Evolutionary conservation across 192 early-diverging fungal species (phyloP), one percentile per base, ranked within the genome.

Genomic region (Backusella mclennaniae): DNA sequence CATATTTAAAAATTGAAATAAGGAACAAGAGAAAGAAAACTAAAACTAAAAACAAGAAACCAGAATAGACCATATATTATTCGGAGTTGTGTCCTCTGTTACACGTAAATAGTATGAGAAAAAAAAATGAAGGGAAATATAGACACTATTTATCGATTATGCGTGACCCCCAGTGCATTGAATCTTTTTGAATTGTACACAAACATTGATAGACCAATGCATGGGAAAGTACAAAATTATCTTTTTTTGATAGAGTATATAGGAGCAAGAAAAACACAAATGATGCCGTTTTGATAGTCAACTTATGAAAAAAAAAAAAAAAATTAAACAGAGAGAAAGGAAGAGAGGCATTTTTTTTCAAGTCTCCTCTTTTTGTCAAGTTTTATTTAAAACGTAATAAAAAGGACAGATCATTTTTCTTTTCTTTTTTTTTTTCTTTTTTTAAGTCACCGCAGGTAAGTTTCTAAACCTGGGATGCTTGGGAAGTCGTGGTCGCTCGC

Each of bases 1-100:
- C 56, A 59, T 59, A 59, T 59, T 59, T 59, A 59, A 59, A 59
- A 59, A 59, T 26, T 26, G 56, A 14, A 26, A 59, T 59, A 59
- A 59, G 56, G 56, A 59, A 59, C 56, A 59, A 59, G 1, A 59
- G 9, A 59, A 29, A 59, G 1, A 59, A 11, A 59, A 26, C 12
- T 4, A 29, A 59, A 11, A 26, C 4, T 2, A 26, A 59, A 59
- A 12, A 59, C 11, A 59, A 26, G 8, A 26, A 59, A 6, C 53
- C 6, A 26, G 0, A 11, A 26, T n/a, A 49, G 46, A 49, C 46
- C 17, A n/a, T 49, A 49, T 49, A 49, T 49, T 59, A 59, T 59
- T 59, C 53, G 53, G 53, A 59, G 53, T 56, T 56, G 17, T 49
- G 19, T 15, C 12, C 26, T 6, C 12, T 52, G 53, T 59, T 26